Conservation (phyloP, 345 rosid genomes). For the Cardamine resedifolia region DNA sequence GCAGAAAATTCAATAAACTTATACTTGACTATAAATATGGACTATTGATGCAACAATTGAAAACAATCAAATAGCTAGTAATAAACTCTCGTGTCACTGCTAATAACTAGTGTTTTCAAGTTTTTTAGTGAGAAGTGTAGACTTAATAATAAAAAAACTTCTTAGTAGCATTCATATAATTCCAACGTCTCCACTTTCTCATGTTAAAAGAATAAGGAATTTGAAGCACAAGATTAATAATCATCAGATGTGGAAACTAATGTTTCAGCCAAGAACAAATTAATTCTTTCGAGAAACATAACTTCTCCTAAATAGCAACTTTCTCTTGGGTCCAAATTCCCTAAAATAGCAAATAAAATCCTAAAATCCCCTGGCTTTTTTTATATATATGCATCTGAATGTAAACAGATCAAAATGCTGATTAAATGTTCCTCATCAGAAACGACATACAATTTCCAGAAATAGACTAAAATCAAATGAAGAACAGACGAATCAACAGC, state of each 20-base stretch:
- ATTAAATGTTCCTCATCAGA: neutral
- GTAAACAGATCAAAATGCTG: neutral
- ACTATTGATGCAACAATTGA: neutral
- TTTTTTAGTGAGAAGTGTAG: neutral
- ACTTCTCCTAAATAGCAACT: conserved; percentile 27
- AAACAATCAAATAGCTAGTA: neutral
- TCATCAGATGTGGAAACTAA: neutral
- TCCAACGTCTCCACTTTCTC: neutral
- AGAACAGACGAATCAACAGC: conserved; percentile 2
- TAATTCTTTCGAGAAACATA: neutral
- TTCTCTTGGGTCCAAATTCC: neutral
- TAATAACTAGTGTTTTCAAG: neutral
- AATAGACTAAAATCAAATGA: neutral
- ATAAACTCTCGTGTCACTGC: neutral
- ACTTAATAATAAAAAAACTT: neutral
- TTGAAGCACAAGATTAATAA: neutral
- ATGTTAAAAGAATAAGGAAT: neutral
- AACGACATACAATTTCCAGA: neutral
- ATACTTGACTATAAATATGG: too few relatives aligned
- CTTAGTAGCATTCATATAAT: neutral
- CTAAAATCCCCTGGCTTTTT: neutral
- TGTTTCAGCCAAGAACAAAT: neutral
- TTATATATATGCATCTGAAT: neutral
- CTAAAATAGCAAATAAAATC: conserved; percentile 25
- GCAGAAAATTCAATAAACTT: neutral